These are phyloP conservation scores for Nepenthes alata DNA, from an alignment of 179 eudicot species.

Conservation along the genomic window DNA sequence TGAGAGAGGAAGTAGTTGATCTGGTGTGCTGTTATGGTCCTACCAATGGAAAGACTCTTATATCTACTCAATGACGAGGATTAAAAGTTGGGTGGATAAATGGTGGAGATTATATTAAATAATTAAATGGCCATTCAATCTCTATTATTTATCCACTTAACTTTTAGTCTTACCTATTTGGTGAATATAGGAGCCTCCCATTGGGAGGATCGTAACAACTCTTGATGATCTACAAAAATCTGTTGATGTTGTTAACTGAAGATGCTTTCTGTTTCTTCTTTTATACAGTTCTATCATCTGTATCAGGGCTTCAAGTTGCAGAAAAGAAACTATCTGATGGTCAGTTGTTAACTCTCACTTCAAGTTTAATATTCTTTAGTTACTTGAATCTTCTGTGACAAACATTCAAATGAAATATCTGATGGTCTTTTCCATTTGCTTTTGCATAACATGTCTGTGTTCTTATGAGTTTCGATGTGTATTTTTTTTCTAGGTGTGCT, in stretches of 20 bases:
- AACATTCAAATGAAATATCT: not conserved
- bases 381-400: not conserved
- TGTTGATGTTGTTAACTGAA: not conserved
- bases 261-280: not conserved
- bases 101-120: not conserved
- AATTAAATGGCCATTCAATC: no score
- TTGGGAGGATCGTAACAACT: no score
- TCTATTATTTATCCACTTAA: no score
- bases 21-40: no score
- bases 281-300: slow-evolving; percentile 46
- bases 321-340: slow-evolving; percentile 21
- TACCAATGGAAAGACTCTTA: no score
- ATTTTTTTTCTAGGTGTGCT: slow-evolving; percentile 21
- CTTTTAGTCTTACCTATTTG: not conserved
- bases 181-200: not conserved
- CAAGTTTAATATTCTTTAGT: not conserved
- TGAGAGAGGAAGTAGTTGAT: no score
- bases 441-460: no score
- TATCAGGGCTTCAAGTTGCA: slow-evolving; percentile 40
- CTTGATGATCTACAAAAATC: no score
- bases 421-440: no score
- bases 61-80: no score
- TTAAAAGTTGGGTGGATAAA: not conserved
- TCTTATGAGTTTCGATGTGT: not conserved
- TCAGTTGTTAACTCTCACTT: slow-evolving; percentile 12